phyloP scores from a whole-genome alignment of 805 yeast species.

The Myxozyma monticola region DNA sequence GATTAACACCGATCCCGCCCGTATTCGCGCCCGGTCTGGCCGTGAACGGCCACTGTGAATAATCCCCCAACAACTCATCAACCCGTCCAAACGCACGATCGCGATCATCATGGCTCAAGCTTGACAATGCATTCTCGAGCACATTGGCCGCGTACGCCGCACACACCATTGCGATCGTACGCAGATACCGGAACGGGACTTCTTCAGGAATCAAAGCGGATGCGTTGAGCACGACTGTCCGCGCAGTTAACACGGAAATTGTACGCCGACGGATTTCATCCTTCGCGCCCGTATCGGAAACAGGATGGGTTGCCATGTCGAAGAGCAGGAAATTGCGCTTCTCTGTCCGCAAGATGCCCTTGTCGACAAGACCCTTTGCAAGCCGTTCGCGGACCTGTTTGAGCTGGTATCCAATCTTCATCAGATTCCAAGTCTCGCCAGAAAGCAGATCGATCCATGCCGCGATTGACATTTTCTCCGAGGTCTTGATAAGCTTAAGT shows the following conservation, averaged over 20 bases:
- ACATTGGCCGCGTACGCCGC: slow-evolving; percentile 96
- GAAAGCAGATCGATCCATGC: slow-evolving; percentile 92
- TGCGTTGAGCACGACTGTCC: slow-evolving; percentile 59
- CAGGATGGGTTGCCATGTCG: slow-evolving; percentile 99
- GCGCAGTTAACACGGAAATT: slow-evolving; percentile 64
- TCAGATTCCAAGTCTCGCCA: slow-evolving; percentile 94
- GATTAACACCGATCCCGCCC: slow-evolving; percentile 67
- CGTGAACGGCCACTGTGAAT: slow-evolving; percentile 80
- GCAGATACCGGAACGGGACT: slow-evolving; percentile 65
- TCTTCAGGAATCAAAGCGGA: slow-evolving; percentile 64
- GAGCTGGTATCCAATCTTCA: slow-evolving; percentile 91
- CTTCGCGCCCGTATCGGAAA: slow-evolving; percentile 81
- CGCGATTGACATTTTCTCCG: slow-evolving; percentile 75
- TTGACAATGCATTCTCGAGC: slow-evolving; percentile 77
- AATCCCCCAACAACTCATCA: slow-evolving; percentile 84
- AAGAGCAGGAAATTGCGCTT: slow-evolving; percentile 89
- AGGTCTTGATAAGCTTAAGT: slow-evolving; percentile 80
- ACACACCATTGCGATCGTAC: slow-evolving; percentile 79
- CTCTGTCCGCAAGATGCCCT: slow-evolving; percentile 94
- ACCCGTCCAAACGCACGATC: slow-evolving; percentile 92
- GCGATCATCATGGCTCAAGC: slow-evolving; percentile 77
- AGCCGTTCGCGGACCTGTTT: slow-evolving; percentile 96
- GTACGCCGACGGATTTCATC: slow-evolving; percentile 76
- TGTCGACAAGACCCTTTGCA: slow-evolving; percentile 95
- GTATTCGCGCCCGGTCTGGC: slow-evolving; percentile 44